Conservation (phyloP, 768 basidiomycete species). For the Boletales sp. region DNA sequence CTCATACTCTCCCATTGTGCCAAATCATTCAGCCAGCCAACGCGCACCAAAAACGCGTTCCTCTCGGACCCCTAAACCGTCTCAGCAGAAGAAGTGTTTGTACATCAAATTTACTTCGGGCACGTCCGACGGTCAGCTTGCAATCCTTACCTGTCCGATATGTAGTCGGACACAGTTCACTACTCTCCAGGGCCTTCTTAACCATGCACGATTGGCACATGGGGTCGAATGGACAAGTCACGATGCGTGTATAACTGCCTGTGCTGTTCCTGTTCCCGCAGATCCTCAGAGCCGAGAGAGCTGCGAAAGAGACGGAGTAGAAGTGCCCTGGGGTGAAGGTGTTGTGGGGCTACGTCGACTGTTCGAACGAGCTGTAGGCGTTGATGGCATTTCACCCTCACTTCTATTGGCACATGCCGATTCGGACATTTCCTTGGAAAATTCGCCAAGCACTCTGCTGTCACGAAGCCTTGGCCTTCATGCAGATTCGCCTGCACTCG, state of each 20-base stretch:
- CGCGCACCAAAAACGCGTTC: slow-evolving; percentile 25
- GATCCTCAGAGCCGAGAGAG: slow-evolving; percentile 33
- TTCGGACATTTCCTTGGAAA: slow-evolving; percentile 4
- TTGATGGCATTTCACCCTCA: slow-evolving; percentile 20
- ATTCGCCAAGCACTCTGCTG: slow-evolving; percentile 35
- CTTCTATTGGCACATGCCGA: not conserved
- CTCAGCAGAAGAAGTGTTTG: slow-evolving; percentile 35
- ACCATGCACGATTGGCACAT: slow-evolving; percentile 50
- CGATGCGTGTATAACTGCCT: slow-evolving; percentile 47
- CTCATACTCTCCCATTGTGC: slow-evolving; percentile 15
- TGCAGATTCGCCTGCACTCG: slow-evolving; percentile 48
- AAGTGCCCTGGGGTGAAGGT: slow-evolving; percentile 30
- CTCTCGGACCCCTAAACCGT: slow-evolving; percentile 24
- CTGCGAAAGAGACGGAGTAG: slow-evolving; percentile 38
- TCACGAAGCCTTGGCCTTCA: slow-evolving; percentile 49
- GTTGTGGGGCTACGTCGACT: slow-evolving; percentile 45
- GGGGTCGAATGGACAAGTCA: slow-evolving; percentile 47
- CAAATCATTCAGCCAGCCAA: slow-evolving; percentile 11
- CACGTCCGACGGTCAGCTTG: slow-evolving; percentile 27
- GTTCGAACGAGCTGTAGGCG: slow-evolving; percentile 50
- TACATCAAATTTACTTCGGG: slow-evolving; percentile 36
- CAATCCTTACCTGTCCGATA: slow-evolving; percentile 39
- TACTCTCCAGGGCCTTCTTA: slow-evolving; percentile 49
- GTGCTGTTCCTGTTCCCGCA: slow-evolving; percentile 35
- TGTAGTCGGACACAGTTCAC: slow-evolving; percentile 47